Base-by-base conservation (phyloP, 2,329 filamentous ascomycete species). In the Aspergillus pseudoviridinutans region DNA sequence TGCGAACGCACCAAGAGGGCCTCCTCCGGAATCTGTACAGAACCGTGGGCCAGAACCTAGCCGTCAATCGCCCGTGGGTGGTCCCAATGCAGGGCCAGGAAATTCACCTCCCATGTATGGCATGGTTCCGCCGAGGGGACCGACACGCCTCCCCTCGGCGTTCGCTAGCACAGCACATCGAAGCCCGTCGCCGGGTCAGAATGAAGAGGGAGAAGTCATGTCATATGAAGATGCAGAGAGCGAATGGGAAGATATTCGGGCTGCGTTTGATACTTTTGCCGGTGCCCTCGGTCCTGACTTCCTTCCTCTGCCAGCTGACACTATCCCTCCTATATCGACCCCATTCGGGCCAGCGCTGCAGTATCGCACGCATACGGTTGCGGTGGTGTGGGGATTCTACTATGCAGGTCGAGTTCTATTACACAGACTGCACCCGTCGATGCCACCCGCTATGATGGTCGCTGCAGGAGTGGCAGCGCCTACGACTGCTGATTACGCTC, bases 371-470 rank as follows among this genome's bases (percentile, higher is more conserved):
- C 93, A 91, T 71, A 87, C 88, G n/a, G 89, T 97, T 61, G 90
- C 90, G 2, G 88, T 90, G 35, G 81, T 97, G 24, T 96, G 92
- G 91, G 86, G 90, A 69, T 88, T 92, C 62, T 92, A 90, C 71
- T 89, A 96, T 73, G 90, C 93, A 80, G 87, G 88, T 0, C 82
- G 91, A 50, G 93, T 97, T 57, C 82, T 92, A 54, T 82, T 94
- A n/a, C 80, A 93, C 58, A 84, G 94, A 35, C 82, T 87, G 1
- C 92, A 97, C 64, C 94, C 94, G 0, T 84, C 84, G 25, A 97
- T 97, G 92, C 93, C 92, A 0, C 91, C 93, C 0, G 87, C 92
- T 8, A 89, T 92, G 38, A 92, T 96, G 85, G 84, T 92, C 66
- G 92, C 94, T 2, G 91, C 91, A 0, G 89, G 88, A 7, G 82